A percentile compares a stretch with the other conserved stretches of the same genome.
These are phyloP conservation scores for Yamadazyma sp. DNA, from an alignment of 1,139 yeast species.

Conservation along the genomic window DNA sequence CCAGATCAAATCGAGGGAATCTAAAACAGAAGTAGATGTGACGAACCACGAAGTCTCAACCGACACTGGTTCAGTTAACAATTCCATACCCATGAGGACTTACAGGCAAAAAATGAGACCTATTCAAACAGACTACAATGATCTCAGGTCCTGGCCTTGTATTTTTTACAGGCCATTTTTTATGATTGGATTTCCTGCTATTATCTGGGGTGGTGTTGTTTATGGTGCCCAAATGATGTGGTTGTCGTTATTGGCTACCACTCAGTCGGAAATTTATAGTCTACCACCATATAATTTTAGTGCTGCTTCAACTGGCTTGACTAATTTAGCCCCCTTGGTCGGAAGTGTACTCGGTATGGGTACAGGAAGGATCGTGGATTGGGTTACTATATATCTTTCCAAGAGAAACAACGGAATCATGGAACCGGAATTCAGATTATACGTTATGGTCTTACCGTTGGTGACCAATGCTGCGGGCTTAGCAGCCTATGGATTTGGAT, in stretches of 20 bases:
- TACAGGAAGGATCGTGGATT: slow-evolving; percentile 45
- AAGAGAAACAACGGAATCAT: slow-evolving; percentile 38
- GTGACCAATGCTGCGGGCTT: slow-evolving; percentile 43
- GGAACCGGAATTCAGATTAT: too few species aligned
- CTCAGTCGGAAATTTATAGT: slow-evolving; percentile 43
- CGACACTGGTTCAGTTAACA: slow-evolving; percentile 17
- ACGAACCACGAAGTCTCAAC: slow-evolving; percentile 8
- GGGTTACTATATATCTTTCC: slow-evolving; percentile 33
- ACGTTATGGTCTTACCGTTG: slow-evolving; percentile 38
- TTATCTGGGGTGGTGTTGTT: slow-evolving; percentile 60
- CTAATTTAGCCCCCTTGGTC: slow-evolving; percentile 37
- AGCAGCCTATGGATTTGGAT: slow-evolving; percentile 34
- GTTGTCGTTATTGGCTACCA: slow-evolving; percentile 45
- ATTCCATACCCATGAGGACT: slow-evolving; percentile 27
- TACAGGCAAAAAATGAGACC: slow-evolving; percentile 37
- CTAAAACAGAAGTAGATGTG: slow-evolving; percentile 9
- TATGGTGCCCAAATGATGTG: slow-evolving; percentile 67
- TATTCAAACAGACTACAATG: slow-evolving; percentile 38
- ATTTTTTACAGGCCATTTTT: slow-evolving; percentile 44
- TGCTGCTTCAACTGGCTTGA: slow-evolving; percentile 37
- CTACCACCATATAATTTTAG: slow-evolving; percentile 37
- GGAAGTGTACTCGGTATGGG: slow-evolving; percentile 44
- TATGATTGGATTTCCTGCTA: slow-evolving; percentile 53
- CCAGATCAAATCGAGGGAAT: slow-evolving; percentile 27
- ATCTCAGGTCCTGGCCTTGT: slow-evolving; percentile 36